phyloP scores from a whole-genome alignment of 805 yeast genomes.

The Sungouiozyma ichnusensis region DNA sequence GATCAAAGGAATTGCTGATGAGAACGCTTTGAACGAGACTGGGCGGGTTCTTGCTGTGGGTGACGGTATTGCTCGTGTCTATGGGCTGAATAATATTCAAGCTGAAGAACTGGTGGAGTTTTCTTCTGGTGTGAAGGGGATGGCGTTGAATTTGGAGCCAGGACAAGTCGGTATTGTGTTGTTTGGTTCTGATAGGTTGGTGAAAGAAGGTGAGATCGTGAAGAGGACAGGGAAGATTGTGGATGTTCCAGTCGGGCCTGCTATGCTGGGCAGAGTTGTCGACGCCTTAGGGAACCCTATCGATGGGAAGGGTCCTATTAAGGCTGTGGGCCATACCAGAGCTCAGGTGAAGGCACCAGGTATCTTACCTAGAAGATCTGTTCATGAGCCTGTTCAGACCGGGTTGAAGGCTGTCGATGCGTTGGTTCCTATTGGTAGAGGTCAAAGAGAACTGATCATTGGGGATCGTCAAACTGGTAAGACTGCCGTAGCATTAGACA shows the following conservation, averaged over 20 bases:
- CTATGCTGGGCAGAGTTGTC: conserved; percentile 95
- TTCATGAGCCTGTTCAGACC: conserved; percentile 98
- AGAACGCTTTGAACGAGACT: conserved; percentile 96
- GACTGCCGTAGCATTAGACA: conserved; percentile 97
- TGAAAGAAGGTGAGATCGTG: conserved; percentile 98
- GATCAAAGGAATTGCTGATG: conserved; percentile 98
- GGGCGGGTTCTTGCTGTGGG: conserved; percentile 99
- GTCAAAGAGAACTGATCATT: conserved; percentile 99
- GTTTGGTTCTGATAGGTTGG: conserved; percentile 98
- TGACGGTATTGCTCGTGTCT: conserved; percentile 99
- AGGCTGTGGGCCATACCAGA: conserved; percentile 73
- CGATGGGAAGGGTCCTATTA: conserved; percentile 98
- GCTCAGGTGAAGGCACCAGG: conserved; percentile 99
- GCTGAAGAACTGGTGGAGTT: conserved; percentile 99
- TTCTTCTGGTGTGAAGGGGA: conserved; percentile 99
- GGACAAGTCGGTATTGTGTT: conserved; percentile 99
- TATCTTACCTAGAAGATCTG: conserved; percentile 98
- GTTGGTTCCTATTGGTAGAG: conserved; percentile 99
- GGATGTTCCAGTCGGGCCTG: conserved; percentile 98
- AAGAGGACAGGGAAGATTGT: conserved; percentile 99
- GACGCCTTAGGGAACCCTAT: conserved; percentile 99
- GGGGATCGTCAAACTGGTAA: conserved; percentile 99
- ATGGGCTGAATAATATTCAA: conserved; percentile 98
- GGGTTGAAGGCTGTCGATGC: conserved; percentile 99
- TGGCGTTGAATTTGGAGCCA: conserved; percentile 99